Evolutionary conservation across 495 filamentous ascomycete species (phyloP).

Genomic region (Cercophora sp.): DNA sequence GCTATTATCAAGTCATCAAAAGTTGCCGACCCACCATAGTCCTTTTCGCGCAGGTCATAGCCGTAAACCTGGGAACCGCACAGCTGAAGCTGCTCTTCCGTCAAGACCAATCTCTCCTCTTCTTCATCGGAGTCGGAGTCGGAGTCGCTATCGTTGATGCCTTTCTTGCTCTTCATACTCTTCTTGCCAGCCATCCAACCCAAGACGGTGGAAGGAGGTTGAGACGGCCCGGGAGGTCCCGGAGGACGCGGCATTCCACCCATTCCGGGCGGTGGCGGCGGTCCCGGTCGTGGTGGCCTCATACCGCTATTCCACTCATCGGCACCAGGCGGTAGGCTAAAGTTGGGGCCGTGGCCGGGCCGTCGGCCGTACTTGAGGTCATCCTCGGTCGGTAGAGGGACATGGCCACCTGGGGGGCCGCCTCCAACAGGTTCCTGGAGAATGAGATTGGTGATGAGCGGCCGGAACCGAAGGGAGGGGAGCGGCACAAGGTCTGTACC

Average conservation of each 20-base stretch:
- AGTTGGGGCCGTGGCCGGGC: not conserved
- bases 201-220: not conserved
- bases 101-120: not conserved
- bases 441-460: constrained; percentile 13
- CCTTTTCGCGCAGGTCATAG: constrained; percentile 32
- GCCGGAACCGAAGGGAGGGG: no score
- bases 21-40: constrained; percentile 31
- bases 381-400: constrained; percentile 7
- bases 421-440: constrained; percentile 13
- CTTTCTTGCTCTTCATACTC: no score
- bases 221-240: not conserved
- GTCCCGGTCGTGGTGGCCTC: not conserved
- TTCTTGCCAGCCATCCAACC: no score
- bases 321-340: not conserved
- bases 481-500: no score
- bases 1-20: no score
- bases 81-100: constrained; percentile 22
- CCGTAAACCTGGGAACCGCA: constrained; percentile 26
- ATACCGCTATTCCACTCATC: not conserved
- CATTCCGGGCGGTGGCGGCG: not conserved
- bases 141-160: not conserved
- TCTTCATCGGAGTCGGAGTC: not conserved
- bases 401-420: constrained; percentile 15
- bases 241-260: not conserved
- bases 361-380: not conserved